A percentile compares a stretch with the other conserved stretches of the same genome.
Evolutionary conservation across 257 asterid genomes (phyloP).

Genomic region (Solanum chiquidenum): DNA sequence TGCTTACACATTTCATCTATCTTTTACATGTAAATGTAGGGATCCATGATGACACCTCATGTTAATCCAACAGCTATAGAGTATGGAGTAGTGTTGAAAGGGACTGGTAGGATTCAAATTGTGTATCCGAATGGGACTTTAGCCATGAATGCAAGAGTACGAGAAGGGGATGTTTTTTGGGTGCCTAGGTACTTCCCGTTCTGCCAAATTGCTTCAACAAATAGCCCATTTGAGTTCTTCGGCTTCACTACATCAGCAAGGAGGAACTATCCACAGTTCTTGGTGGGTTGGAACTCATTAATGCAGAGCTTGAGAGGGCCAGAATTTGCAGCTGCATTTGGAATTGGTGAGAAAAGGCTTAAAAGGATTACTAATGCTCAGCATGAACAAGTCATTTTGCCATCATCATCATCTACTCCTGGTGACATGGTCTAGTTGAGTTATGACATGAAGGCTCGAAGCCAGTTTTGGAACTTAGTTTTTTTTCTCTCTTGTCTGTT

Average conservation of each 20-base stretch:
- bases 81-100: slow-evolving; percentile 56
- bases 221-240: slow-evolving; percentile 70
- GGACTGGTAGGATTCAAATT: slow-evolving; percentile 48
- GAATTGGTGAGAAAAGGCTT: slow-evolving; percentile 40
- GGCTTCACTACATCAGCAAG: slow-evolving; percentile 74
- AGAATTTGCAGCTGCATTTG: slow-evolving; percentile 62
- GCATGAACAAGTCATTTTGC: slow-evolving; percentile 38
- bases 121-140: slow-evolving; percentile 65
- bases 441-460: not conserved
- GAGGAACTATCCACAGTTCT: slow-evolving; percentile 66
- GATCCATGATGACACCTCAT: slow-evolving; percentile 96
- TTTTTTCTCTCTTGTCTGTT: not conserved
- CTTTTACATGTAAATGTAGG: slow-evolving; percentile 21
- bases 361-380: slow-evolving; percentile 32
- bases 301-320: slow-evolving; percentile 46
- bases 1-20: not conserved
- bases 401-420: slow-evolving; percentile 39
- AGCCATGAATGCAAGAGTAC: slow-evolving; percentile 70
- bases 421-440: not conserved
- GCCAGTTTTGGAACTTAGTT: not conserved
- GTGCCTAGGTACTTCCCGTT: slow-evolving; percentile 73
- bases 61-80: slow-evolving; percentile 65
- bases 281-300: slow-evolving; percentile 55
- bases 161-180: slow-evolving; percentile 69
- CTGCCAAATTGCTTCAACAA: slow-evolving; percentile 76